Evolutionary conservation across 768 basidiomycete species (phyloP), one percentile per base, ranked within the genome.

Genomic region (Rhodotorula paludigena): DNA sequence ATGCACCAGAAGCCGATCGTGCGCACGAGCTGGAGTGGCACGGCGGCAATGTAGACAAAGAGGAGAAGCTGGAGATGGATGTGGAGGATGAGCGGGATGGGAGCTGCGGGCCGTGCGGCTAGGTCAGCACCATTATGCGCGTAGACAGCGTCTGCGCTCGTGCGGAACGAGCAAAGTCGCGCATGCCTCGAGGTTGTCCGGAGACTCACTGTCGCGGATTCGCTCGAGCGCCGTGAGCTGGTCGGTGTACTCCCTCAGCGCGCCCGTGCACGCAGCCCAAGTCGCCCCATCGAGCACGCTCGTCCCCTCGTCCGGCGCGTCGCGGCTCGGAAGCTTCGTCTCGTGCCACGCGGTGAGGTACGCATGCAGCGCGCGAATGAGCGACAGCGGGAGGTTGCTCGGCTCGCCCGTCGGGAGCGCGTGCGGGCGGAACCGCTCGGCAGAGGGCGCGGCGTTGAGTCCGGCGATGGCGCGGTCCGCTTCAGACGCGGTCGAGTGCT

Each of bases 41-140:
- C 70, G 28, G 70, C 65, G 38, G 55, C 60, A 55, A 72, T 41
- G 57, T 64, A 72, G 55, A 72, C 62, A 56, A 72, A 56, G 39
- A 72, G 66, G 41, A 72, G 63, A 35, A 68, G 51, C 44, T 72
- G 70, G 20, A 72, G 55, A 52, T 71, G 69, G 23, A 72, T 45
- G 33, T 68, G 57, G 63, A 72, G 70, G 41, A 72, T 62, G 51
- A 72, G 60, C 3, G 70, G 70, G 33, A 72, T 72, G 2, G 70
- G 70, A 8, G 70, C 69, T 71, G 61, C 33, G 14, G 21, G 21
- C 18, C 3, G 14, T 0, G 28, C 25, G n/a, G n/a, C 23, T 33
- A 30, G 14, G 35, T 35, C 6, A 42, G n/a, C n/a, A n/a, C n/a
- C n/a, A n/a, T n/a, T n/a, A n/a, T n/a, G n/a, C n/a, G n/a, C n/a